Percentiles rank a stretch among this genome's conserved stretches.
These are phyloP conservation scores for Aspergillus saccharolyticus DNA, from an alignment of 495 filamentous ascomycete genomes.

Conservation along the genomic window DNA sequence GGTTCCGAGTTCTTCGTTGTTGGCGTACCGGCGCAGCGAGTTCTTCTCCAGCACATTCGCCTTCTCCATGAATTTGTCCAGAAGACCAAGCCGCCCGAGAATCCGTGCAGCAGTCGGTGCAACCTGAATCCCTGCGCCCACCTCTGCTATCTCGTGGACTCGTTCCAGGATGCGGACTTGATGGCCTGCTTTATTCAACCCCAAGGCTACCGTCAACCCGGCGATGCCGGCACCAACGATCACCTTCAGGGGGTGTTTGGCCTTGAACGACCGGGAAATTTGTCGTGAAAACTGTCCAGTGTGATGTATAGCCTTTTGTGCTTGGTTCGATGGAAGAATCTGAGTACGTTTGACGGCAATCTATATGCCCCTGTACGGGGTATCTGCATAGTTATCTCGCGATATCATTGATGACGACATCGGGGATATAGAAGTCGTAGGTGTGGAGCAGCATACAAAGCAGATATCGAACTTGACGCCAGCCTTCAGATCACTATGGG, in stretches of 20 bases:
- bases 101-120: not conserved
- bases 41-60: not conserved
- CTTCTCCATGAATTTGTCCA: not conserved
- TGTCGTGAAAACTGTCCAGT: not conserved
- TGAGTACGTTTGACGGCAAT: not conserved
- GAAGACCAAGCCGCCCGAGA: not conserved
- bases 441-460: not conserved
- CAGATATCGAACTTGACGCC: not conserved
- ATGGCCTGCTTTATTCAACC: not conserved
- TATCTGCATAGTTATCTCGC: not conserved
- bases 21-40: not conserved
- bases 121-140: not conserved
- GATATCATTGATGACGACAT: not conserved
- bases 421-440: not conserved
- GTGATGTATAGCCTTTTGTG: not conserved
- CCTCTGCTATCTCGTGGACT: not conserved
- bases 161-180: not conserved
- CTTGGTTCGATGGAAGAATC: not conserved
- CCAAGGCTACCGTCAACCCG: not conserved
- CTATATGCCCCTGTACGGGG: not conserved
- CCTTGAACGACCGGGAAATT: not conserved
- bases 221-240: slow-evolving; percentile 3
- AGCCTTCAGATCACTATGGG: not conserved
- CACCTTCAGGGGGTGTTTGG: not conserved
- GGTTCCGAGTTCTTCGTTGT: not conserved